Base-by-base conservation (phyloP, 2,329 filamentous ascomycete species). In the Coniochaeta prunicola region DNA sequence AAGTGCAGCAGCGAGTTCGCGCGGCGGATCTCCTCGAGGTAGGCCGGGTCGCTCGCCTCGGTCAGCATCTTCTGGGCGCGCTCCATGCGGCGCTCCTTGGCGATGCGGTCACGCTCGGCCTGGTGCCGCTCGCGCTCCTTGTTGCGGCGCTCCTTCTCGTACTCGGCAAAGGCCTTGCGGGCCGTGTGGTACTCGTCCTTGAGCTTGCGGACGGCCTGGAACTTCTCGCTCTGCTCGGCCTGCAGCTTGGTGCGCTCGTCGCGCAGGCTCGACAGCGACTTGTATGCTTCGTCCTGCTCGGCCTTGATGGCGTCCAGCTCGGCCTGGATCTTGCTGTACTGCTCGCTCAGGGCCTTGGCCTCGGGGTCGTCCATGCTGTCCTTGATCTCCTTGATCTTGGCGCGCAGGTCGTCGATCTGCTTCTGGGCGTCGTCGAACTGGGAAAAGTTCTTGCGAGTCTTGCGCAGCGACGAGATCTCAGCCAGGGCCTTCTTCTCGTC, bases 401-500 rank as follows among this genome's bases (percentile, higher is more conserved):
- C 82, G 79, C 91, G 93, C 66, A 96, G 78, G 58, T 92, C 87
- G 69, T 94, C 90, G 66, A 99, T 97, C 65, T 83, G 83, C 82
- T 96, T 96, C 77, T 97, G 90, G 34, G 86, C 81, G 60, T 89
- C 86, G 61, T 96, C 91, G 69, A 97, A 89, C 62, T 86, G 84
- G 60, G 87, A 85, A 73, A 99, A 97, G 75, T 86, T 89, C 85
- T 97, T 97, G 78, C 90, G 90, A 69, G 89, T 84, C 80, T 96
- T 96, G 74, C 89, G 88, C 65, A 97, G 79, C 72, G 78, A 88
- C 55, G 89, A 90, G 67, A 96, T 88, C 68, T 97, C 91, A 56
- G 83, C 78, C 21, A 97, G 81, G 9, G 91, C 87, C 83, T 97
- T 97, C 82, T 91, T 96, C 84, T 97, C 94, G 68, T 99, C 94